Base-by-base conservation (phyloP, 495 filamentous ascomycete genomes). In the Chlorociboria aeruginascens region DNA sequence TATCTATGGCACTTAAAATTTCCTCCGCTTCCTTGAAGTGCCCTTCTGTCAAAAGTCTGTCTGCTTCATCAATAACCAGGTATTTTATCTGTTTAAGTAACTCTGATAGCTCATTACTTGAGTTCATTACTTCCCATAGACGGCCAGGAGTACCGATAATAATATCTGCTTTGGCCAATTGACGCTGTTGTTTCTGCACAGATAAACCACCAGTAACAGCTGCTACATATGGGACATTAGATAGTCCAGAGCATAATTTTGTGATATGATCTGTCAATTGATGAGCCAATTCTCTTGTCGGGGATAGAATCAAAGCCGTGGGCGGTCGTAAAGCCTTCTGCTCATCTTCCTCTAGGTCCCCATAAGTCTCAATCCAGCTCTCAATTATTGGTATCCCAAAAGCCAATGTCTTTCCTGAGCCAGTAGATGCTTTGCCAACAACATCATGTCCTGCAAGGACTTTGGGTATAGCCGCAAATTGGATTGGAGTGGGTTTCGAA, bases 1-100 rank as follows among this genome's bases (percentile, higher is more conserved):
- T 10, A 61, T 93, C 84, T 6, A 98, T 66, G 0, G 85, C 73
- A 45, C 73, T 75, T 10, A 98, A 61, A 33, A 97, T 88, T 41
- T 97, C 81, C 37, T 86, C 81, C 0, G 89, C 77, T 58, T 98
- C 92, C 63, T 96, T 89, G 66, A 93, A 98, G 59, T 95, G 83
- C 3, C 92, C 92, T 58, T 95, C 83, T 47, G 88, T 92, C 34
- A 98, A 68, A 32, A 98, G 70, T 43, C 93, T 75, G 68, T 98
- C 92, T 0, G 93, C 92, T 67, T 98, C 92, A 57, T 98, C 92
- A 4, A 98, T 72, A 0, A 97, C 88, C 2, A 98, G 69, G 53
- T 88, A 96, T 40, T 77, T 72, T 35, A 95, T 81, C 1, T 69
- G 64, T 28, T 51, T 56, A n/a, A 59, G 51, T 6, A 50, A 42